These are phyloP conservation scores for Rhizopogon hawkerae DNA, from an alignment of 1,284 basidiomycete species.

Conservation along the genomic window DNA sequence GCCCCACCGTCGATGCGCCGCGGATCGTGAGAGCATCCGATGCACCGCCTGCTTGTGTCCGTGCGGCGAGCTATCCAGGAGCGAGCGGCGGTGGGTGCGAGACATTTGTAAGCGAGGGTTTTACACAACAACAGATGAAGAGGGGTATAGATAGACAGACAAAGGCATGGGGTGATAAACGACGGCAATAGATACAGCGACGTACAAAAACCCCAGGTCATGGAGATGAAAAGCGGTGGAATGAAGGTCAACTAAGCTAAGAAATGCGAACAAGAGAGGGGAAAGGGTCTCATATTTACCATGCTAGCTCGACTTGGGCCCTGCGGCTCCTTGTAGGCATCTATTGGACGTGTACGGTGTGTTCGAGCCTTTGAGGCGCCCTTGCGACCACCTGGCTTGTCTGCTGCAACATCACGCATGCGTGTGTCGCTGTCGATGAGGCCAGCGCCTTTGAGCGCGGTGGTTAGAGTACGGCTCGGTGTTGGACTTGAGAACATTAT, in stretches of 20 bases:
- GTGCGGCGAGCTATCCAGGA: constrained; percentile 27
- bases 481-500: constrained; percentile 47
- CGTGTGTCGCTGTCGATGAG: constrained; percentile 63
- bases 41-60: constrained; percentile 24
- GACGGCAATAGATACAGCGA: constrained; percentile 14
- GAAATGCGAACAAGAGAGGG: constrained; percentile 19
- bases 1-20: constrained; percentile 34
- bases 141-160: constrained; percentile 13
- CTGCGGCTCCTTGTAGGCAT: constrained; percentile 46
- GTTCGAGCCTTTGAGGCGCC: constrained; percentile 49
- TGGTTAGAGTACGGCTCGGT: constrained; percentile 44
- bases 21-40: constrained; percentile 26
- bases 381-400: constrained; percentile 64
- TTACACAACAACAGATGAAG: constrained; percentile 26
- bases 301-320: constrained; percentile 41
- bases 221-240: constrained; percentile 23
- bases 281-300: constrained; percentile 51
- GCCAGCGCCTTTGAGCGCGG: constrained; percentile 57
- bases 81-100: constrained; percentile 23
- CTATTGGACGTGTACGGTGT: constrained; percentile 50
- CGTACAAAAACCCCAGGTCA: constrained; percentile 10
- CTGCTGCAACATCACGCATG: constrained; percentile 55
- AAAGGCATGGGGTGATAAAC: constrained; percentile 25
- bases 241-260: constrained; percentile 18
- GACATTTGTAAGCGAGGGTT: constrained; percentile 36